Evolutionary conservation across 179 eudicot genomes (phyloP), one percentile per base, ranked within the genome.

Genomic region (Silene vulgaris): DNA sequence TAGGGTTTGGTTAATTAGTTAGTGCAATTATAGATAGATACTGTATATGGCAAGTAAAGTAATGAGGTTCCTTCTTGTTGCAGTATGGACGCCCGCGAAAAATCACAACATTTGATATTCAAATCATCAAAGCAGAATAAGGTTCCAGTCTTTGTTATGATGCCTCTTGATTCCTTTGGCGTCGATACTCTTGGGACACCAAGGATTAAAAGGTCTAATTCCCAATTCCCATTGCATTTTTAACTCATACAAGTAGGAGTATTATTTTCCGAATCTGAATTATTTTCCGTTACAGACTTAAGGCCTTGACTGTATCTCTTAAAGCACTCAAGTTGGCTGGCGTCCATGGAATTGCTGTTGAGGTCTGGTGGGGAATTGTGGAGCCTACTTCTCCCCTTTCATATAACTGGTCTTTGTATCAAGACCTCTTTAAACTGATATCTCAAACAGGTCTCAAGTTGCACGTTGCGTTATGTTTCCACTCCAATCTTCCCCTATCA

Each of bases 311-410:
- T 66, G 78, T 84, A 59, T 88, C 91, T 73, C 69, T 88, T 59
- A 88, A 83, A 80, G 91, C 91, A 72, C 91, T 88, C 72, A 88
- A 88, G 85, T 65, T 84, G 85, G 91, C 88, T 71, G 91, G 91
- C 75, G 91, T 88, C 76, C 89, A 88, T 60, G 91, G 91, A 40
- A 84, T 88, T 54, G 89, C 91, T 64, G 88, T 88, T 76, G 91
- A 88, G 85, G 89, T 88, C 70, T 88, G 91, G 91, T 88, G 91
- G 91, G 91, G 91, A 59, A 79, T 88, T 77, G 91, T 86, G 69
- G 91, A 88, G 74, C 84, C 82, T 23, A 64, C 77, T 81, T 85
- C 83, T 78, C 91, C 91, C 64, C 73, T 64, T 72, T 81, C 71
- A 60, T 88, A 88, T 76, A 81, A 88, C 74, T 88, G 91, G 91